phyloP scores from a whole-genome alignment of 176 grass and related monocot genomes.

The Phyllostachys edulis region DNA sequence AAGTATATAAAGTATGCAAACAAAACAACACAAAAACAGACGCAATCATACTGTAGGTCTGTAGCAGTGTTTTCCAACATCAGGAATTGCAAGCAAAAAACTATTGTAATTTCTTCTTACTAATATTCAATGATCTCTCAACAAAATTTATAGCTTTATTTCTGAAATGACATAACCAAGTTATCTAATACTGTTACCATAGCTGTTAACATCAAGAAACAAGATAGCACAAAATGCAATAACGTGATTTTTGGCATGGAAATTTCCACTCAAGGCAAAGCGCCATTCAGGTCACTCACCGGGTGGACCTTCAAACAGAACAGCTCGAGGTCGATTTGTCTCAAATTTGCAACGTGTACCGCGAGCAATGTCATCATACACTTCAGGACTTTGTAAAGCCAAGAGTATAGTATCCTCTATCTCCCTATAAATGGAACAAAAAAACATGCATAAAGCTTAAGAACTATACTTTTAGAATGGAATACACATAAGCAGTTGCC shows the following conservation, averaged over 20 bases:
- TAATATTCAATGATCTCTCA: background rate
- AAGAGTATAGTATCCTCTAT: slow-evolving; percentile 95
- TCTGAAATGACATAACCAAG: background rate
- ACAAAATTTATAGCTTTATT: slow-evolving; percentile 12
- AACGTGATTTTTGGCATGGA: background rate
- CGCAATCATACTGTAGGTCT: background rate
- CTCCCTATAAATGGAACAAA: slow-evolving; percentile 56
- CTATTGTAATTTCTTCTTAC: background rate
- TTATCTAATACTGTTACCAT: background rate
- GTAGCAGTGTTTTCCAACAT: background rate
- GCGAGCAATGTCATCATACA: slow-evolving; percentile 92
- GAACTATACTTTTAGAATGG: background rate
- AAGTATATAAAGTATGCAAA: background rate
- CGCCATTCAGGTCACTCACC: slow-evolving; percentile 38
- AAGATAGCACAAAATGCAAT: background rate
- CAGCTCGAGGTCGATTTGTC: slow-evolving; percentile 82
- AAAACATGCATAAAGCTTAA: slow-evolving; percentile 5
- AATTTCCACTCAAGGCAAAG: background rate
- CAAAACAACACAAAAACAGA: background rate
- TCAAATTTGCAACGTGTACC: slow-evolving; percentile 87
- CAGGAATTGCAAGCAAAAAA: slow-evolving; percentile 1
- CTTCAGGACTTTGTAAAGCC: slow-evolving; percentile 82
- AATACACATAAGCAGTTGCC: background rate
- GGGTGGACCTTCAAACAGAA: slow-evolving; percentile 96
- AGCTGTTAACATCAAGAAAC: background rate